These are phyloP conservation scores for Phytophthora podocarpi DNA, from an alignment of 352 stramenopile species.

Conservation along the genomic window DNA sequence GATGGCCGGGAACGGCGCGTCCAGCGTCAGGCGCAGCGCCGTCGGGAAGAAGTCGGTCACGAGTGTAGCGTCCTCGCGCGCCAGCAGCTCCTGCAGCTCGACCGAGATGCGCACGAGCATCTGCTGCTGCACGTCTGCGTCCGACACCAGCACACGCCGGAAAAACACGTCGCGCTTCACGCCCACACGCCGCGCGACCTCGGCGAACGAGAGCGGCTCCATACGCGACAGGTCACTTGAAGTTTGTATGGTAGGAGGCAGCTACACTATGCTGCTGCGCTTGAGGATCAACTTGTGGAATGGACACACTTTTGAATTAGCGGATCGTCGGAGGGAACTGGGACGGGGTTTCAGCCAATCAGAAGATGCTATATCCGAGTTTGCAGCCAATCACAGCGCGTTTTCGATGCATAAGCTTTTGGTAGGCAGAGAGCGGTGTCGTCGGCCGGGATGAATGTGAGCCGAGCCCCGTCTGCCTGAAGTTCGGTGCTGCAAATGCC, in stretches of 20 bases:
- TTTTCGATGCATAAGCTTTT: not conserved
- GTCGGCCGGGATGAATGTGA: constrained; percentile 12
- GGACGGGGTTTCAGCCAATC: constrained; percentile 22
- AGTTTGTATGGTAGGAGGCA: constrained; percentile 25
- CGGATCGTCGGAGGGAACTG: constrained; percentile 17
- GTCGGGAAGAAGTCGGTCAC: constrained; percentile 77
- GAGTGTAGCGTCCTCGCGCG: constrained; percentile 39
- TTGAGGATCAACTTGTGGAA: constrained; percentile 46
- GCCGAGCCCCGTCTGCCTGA: constrained; percentile 28
- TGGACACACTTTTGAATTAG: constrained; percentile 40
- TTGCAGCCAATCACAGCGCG: constrained; percentile 16
- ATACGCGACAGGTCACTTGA: constrained; percentile 26
- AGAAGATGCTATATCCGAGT: not conserved
- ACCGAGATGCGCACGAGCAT: constrained; percentile 58
- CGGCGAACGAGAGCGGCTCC: constrained; percentile 41
- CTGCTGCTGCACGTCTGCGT: constrained; percentile 61
- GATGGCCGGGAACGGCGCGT: constrained; percentile 72
- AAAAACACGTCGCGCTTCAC: constrained; percentile 87
- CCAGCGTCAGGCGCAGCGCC: constrained; percentile 61
- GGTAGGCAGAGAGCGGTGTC: constrained; percentile 17
- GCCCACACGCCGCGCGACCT: constrained; percentile 56
- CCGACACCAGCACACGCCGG: constrained; percentile 71
- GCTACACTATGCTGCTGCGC: constrained; percentile 5
- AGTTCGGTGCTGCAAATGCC: constrained; percentile 22
- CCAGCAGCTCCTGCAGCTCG: constrained; percentile 66